A percentile compares a stretch with the other conserved stretches of the same genome.
Conservation (phyloP, 495 filamentous ascomycete genomes). For the Cryomyces antarcticus region DNA sequence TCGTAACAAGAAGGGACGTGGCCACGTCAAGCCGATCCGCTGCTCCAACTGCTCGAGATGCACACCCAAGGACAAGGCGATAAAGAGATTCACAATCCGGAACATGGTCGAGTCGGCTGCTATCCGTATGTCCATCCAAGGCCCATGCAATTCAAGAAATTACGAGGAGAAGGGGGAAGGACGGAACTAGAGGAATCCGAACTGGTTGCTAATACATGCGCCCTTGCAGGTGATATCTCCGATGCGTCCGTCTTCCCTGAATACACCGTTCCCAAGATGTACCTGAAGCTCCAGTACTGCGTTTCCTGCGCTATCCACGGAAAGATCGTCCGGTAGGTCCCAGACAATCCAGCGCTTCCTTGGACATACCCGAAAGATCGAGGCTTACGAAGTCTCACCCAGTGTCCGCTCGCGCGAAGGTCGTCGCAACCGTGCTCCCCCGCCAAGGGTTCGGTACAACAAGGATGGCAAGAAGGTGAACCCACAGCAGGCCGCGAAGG, state of each 20-base stretch:
- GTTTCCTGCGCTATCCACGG: slow-evolving; percentile 99
- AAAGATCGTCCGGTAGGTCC: slow-evolving; percentile 97
- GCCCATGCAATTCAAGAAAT: neutral
- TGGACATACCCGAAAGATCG: neutral
- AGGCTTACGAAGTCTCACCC: slow-evolving; percentile 3
- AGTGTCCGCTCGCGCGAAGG: slow-evolving; percentile 96
- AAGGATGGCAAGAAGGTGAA: slow-evolving; percentile 99
- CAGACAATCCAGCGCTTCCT: no score
- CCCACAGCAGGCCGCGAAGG: slow-evolving; percentile 60
- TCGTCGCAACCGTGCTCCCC: slow-evolving; percentile 95
- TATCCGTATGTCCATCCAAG: slow-evolving; percentile 61
- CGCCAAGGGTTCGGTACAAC: slow-evolving; percentile 95
- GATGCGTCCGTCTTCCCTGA: slow-evolving; percentile 97
- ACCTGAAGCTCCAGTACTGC: slow-evolving; percentile 99
- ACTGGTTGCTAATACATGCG: neutral
- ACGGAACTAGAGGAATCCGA: neutral
- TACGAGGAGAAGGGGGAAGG: neutral
- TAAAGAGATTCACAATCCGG: slow-evolving; percentile 99
- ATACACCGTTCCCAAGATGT: slow-evolving; percentile 99
- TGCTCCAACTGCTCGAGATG: slow-evolving; percentile 99
- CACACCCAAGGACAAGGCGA: slow-evolving; percentile 99
- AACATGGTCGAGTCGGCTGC: slow-evolving; percentile 99
- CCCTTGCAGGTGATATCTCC: slow-evolving; percentile 81
- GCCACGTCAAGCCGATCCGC: slow-evolving; percentile 97
- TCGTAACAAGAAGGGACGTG: slow-evolving; percentile 99